Percentiles rank a stretch among this genome's conserved stretches.
Conservation (phyloP, 345 rosid species). For the Nephelium lappaceum region DNA sequence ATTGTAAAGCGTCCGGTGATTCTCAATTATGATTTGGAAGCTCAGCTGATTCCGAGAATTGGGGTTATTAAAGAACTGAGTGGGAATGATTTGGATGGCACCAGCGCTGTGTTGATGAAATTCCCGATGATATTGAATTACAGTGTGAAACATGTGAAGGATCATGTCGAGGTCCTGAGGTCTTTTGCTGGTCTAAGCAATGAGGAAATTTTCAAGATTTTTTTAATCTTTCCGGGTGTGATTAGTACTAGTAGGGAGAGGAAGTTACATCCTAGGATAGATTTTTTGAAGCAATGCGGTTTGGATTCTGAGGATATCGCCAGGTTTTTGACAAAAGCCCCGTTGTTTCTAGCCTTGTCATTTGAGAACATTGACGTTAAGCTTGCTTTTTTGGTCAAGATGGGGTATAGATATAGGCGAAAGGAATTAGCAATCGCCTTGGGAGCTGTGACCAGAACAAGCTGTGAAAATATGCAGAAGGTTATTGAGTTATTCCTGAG, state of each 20-base stretch:
- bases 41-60: constrained; percentile 68
- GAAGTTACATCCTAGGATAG: constrained; percentile 63
- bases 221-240: constrained; percentile 64
- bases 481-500: constrained; percentile 65
- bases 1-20: constrained; percentile 58
- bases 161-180: constrained; percentile 61
- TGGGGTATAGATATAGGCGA: constrained; percentile 58
- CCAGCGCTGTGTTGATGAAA: constrained; percentile 52
- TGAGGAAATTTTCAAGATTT: constrained; percentile 62
- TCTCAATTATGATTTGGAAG: constrained; percentile 61
- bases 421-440: constrained; percentile 65
- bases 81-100: constrained; percentile 64
- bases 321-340: constrained; percentile 77
- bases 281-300: constrained; percentile 71
- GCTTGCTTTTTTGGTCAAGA: constrained; percentile 69
- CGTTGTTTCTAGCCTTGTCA: constrained; percentile 67
- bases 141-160: constrained; percentile 49
- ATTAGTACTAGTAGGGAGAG: constrained; percentile 69
- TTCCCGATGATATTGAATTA: constrained; percentile 67
- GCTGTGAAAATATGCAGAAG: constrained; percentile 75
- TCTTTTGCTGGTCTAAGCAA: constrained; percentile 66
- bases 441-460: constrained; percentile 80
- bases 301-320: constrained; percentile 59
- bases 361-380: constrained; percentile 54
- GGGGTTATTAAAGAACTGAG: constrained; percentile 58